phyloP scores from a whole-genome alignment of 768 basidiomycete genomes.

The Asterophora parasitica region DNA sequence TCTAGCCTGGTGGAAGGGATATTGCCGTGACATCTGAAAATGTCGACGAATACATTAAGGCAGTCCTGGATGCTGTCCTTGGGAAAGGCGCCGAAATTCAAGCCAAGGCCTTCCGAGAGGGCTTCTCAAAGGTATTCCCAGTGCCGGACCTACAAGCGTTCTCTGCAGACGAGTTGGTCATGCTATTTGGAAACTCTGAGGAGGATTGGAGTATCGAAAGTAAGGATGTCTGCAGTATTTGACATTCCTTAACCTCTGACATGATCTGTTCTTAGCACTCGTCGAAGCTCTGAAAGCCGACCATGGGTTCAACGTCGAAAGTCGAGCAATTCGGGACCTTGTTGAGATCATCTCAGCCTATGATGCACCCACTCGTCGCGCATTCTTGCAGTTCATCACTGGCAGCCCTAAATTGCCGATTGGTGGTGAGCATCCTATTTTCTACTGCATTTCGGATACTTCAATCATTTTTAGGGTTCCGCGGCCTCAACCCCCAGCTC shows the following conservation, averaged over 20 bases:
- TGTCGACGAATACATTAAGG: slow-evolving; percentile 83
- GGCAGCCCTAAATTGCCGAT: slow-evolving; percentile 96
- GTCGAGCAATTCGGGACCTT: slow-evolving; percentile 83
- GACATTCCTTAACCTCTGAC: slow-evolving; percentile 9
- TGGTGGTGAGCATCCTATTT: slow-evolving; percentile 56
- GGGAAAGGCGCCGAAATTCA: slow-evolving; percentile 75
- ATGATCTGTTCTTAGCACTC: slow-evolving; percentile 49
- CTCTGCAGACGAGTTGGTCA: slow-evolving; percentile 90
- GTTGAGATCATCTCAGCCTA: slow-evolving; percentile 84
- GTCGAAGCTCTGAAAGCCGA: slow-evolving; percentile 92
- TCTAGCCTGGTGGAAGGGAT: slow-evolving; percentile 73
- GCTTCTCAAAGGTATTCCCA: slow-evolving; percentile 95
- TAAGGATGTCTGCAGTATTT: slow-evolving; percentile 33
- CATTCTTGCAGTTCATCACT: slow-evolving; percentile 94
- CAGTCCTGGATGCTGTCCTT: slow-evolving; percentile 84
- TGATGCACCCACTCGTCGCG: slow-evolving; percentile 67
- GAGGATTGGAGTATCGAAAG: slow-evolving; percentile 96
- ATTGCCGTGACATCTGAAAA: slow-evolving; percentile 83
- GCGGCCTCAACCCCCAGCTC: slow-evolving; percentile 86
- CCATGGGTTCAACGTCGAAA: slow-evolving; percentile 96
- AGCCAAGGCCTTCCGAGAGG: slow-evolving; percentile 88
- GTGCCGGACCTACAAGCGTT: slow-evolving; percentile 88
- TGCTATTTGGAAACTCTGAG: slow-evolving; percentile 94
- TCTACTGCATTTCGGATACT: background rate
- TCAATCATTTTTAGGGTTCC: slow-evolving; percentile 63